A percentile compares a stretch with the other conserved stretches of the same genome.
phyloP scores from a whole-genome alignment of 805 yeast species.

The Pichia occidentalis region DNA sequence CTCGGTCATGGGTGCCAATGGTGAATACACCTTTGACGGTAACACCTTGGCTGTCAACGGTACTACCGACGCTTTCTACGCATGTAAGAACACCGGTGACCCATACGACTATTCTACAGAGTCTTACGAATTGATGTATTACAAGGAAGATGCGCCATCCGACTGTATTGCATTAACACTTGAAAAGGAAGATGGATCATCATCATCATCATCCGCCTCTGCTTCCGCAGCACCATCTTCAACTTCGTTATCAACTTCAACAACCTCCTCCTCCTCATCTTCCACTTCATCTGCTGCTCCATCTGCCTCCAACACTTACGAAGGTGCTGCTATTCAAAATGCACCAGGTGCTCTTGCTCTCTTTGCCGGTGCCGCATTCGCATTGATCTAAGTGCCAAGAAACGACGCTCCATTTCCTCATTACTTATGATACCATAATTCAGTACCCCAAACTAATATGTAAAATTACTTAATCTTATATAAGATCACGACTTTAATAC shows the following conservation, averaged over 20 bases:
- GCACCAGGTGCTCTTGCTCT: conserved; percentile 8
- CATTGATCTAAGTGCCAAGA: too few species aligned
- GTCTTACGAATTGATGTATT: conserved; percentile 27
- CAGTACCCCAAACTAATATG: too few species aligned
- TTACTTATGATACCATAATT: too few species aligned
- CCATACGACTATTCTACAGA: conserved; percentile 35
- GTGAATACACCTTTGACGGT: conserved; percentile 16
- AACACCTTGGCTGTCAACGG: conserved; percentile 29
- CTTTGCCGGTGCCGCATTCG: conserved; percentile 10
- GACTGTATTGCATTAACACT: conserved; percentile 15
- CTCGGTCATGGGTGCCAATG: conserved; percentile 13
- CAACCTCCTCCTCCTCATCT: conserved; percentile 1
- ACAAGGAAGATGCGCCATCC: conserved; percentile 21
- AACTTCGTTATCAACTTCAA: not conserved
- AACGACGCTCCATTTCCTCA: too few species aligned
- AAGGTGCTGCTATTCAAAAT: conserved; percentile 1
- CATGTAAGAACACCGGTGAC: conserved; percentile 38
- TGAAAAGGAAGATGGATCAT: not conserved
- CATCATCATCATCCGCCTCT: not conserved
- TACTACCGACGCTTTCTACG: conserved; percentile 32
- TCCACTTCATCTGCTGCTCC: conserved; percentile 1
- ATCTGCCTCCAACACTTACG: not conserved
- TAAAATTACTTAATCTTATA: too few species aligned
- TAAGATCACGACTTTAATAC: too few species aligned
- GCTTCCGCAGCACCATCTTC: conserved; percentile 1